Conservation (phyloP, 2,329 filamentous ascomycete genomes). For the Aspergillus phoenicis region DNA sequence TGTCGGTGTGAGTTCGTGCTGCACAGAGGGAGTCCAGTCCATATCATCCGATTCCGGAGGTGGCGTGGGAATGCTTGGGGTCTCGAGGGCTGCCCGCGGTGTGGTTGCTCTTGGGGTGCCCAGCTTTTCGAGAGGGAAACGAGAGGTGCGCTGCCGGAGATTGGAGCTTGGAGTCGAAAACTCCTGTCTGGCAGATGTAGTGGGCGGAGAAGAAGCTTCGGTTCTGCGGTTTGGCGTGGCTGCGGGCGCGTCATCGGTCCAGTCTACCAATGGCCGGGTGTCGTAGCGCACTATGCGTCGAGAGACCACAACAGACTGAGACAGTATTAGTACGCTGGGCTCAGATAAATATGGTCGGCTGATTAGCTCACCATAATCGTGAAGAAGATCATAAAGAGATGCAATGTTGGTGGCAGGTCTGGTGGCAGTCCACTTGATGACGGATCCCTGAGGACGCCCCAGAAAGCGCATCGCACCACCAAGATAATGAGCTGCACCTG, state of each 20-base stretch:
- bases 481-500: conserved; percentile 50
- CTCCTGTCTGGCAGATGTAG: conserved; percentile 19
- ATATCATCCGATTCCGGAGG: conserved; percentile 48
- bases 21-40: conserved; percentile 54
- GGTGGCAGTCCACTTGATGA: conserved; percentile 36
- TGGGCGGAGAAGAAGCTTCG: conserved; percentile 20
- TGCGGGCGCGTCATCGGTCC: conserved; percentile 42
- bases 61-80: conserved; percentile 38
- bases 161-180: conserved; percentile 21
- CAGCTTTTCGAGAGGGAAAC: conserved; percentile 48
- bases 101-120: conserved; percentile 31
- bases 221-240: conserved; percentile 27
- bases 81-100: conserved; percentile 24
- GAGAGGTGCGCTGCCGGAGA: conserved; percentile 21
- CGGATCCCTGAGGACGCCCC: conserved; percentile 47
- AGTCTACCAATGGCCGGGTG: conserved; percentile 45
- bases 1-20: conserved; percentile 38
- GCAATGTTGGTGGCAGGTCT: conserved; percentile 37
- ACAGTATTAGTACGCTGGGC: conserved; percentile 22
- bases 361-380: conserved; percentile 39
- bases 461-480: conserved; percentile 47
- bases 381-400: conserved; percentile 45
- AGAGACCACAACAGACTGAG: conserved; percentile 42
- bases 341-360: background rate
- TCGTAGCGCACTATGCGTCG: conserved; percentile 43